Conservation (phyloP, 257 asterid species). For the Nicotiana benthamiana region DNA sequence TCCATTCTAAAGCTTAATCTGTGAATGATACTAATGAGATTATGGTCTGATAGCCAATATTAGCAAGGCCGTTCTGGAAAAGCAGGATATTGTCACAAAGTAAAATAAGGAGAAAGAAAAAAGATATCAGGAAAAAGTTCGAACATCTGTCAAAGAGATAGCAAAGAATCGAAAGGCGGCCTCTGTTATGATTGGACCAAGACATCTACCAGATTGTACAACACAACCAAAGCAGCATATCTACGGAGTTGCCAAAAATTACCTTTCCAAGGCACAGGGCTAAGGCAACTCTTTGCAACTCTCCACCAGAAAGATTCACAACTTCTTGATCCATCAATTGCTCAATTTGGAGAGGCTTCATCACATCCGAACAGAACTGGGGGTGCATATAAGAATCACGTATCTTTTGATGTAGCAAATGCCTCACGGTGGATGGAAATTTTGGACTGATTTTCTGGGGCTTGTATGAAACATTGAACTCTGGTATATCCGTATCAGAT, state of each 20-base stretch:
- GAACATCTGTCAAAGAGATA: not conserved
- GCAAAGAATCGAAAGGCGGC: not conserved
- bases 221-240: not conserved
- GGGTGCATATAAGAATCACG: conserved; percentile 90
- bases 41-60: not conserved
- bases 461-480: conserved; percentile 91
- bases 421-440: conserved; percentile 58
- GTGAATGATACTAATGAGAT: no score
- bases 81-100: not conserved
- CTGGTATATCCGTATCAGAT: conserved; percentile 80
- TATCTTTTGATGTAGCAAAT: conserved; percentile 67
- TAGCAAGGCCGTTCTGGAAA: not conserved
- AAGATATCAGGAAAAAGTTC: not conserved
- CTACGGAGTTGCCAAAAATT: not conserved
- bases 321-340: conserved; percentile 98
- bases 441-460: conserved; percentile 97
- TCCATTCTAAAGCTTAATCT: no score
- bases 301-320: conserved; percentile 98
- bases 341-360: conserved; percentile 97
- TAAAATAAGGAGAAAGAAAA: not conserved
- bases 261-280: conserved; percentile 98
- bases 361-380: conserved; percentile 90
- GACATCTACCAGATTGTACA: not conserved
- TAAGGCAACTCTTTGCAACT: conserved; percentile 92
- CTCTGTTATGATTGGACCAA: not conserved